A percentile compares a stretch with the other conserved stretches of the same genome.
phyloP scores from a whole-genome alignment of 2,329 filamentous ascomycete genomes.

The Trichoderma polysporum region DNA sequence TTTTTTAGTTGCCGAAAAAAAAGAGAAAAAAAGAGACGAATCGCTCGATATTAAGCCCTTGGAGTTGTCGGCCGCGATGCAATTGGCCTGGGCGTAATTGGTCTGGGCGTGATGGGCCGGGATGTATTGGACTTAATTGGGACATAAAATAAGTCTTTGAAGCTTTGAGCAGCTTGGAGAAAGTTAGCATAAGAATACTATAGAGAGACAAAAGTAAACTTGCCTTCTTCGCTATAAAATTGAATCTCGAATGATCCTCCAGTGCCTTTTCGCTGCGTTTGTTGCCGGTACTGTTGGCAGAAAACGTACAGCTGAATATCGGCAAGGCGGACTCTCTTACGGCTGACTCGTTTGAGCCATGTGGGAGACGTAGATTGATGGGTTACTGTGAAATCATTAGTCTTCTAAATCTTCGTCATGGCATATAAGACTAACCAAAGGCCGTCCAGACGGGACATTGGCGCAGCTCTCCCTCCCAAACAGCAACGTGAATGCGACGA shows the following conservation, averaged over 20 bases:
- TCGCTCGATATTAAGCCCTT: neutral
- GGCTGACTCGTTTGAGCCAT: slow-evolving; percentile 52
- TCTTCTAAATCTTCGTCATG: neutral
- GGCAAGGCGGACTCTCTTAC: slow-evolving; percentile 50
- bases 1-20: neutral
- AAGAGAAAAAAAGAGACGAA: neutral
- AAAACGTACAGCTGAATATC: slow-evolving; percentile 61
- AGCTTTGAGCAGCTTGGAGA: slow-evolving; percentile 36
- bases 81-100: neutral
- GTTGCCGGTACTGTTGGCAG: slow-evolving; percentile 54
- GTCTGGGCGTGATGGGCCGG: slow-evolving; percentile 8
- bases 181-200: neutral
- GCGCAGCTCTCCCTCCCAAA: slow-evolving; percentile 54
- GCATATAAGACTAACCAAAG: slow-evolving; percentile 48
- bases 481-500: slow-evolving; percentile 55
- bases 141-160: slow-evolving; percentile 43
- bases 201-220: slow-evolving; percentile 2
- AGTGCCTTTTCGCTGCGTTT: slow-evolving; percentile 50
- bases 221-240: slow-evolving; percentile 46
- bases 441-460: slow-evolving; percentile 64
- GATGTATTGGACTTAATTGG: slow-evolving; percentile 6
- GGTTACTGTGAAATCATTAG: slow-evolving; percentile 44
- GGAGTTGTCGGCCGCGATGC: slow-evolving; percentile 9
- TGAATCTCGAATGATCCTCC: slow-evolving; percentile 51
- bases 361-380: slow-evolving; percentile 47